Conservation (phyloP, 495 filamentous ascomycete species). For the Aspergillus ellipticus region DNA sequence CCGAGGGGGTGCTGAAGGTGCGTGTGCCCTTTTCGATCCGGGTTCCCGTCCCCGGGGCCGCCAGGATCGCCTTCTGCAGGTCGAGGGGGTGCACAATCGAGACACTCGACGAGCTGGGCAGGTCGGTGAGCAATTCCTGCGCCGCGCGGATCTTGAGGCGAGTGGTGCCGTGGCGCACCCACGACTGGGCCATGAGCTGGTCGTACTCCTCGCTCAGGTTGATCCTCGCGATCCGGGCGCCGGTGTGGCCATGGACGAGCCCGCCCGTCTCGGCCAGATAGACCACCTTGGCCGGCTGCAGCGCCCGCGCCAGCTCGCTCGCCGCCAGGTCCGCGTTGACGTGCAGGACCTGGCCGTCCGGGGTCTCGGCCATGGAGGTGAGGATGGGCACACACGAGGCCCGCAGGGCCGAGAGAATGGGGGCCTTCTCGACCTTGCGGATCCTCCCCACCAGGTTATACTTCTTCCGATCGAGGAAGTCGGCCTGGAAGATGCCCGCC, state of each 20-base stretch:
- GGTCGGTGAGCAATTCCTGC: constrained; percentile 80
- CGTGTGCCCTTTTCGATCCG: constrained; percentile 92
- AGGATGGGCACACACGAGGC: constrained; percentile 93
- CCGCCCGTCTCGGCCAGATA: constrained; percentile 98
- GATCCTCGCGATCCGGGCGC: constrained; percentile 94
- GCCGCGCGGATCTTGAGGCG: constrained; percentile 98
- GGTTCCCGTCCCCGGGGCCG: constrained; percentile 91
- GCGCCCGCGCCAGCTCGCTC: constrained; percentile 79
- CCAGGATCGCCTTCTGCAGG: constrained; percentile 94
- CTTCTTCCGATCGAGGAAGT: constrained; percentile 91
- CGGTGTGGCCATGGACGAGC: constrained; percentile 86
- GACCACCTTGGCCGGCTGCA: constrained; percentile 96
- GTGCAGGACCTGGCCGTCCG: constrained; percentile 93
- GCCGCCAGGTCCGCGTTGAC: constrained; percentile 98
- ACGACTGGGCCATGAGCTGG: constrained; percentile 87
- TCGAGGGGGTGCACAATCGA: constrained; percentile 95
- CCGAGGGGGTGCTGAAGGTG: constrained; percentile 65
- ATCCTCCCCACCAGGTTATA: constrained; percentile 95
- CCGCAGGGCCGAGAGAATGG: constrained; percentile 87
- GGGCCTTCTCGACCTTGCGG: constrained; percentile 81
- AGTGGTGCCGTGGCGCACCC: constrained; percentile 95
- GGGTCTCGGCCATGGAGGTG: constrained; percentile 94
- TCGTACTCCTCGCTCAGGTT: constrained; percentile 98
- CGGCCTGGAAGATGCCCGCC: constrained; percentile 88
- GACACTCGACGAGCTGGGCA: constrained; percentile 89